These are phyloP conservation scores for Solanum chaucha DNA, from an alignment of 257 asterid genomes.

Conservation along the genomic window DNA sequence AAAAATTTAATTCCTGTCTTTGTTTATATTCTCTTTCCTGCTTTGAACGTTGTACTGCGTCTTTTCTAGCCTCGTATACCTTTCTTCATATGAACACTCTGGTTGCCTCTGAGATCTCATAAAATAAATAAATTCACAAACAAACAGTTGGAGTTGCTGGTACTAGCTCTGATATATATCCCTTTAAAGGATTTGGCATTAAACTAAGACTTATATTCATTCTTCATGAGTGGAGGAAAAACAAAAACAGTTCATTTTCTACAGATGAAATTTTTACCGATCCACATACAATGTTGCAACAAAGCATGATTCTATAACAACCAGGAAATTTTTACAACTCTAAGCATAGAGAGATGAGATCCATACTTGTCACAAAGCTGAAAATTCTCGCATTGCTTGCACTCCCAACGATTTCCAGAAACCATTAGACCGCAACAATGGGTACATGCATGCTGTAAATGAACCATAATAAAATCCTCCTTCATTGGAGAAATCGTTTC, in stretches of 20 bases:
- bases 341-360: constrained; percentile 1
- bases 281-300: neutral
- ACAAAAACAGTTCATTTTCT: neutral
- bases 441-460: constrained; percentile 78
- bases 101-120: neutral
- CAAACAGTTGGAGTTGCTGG: neutral
- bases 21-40: neutral
- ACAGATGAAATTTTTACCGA: neutral
- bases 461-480: constrained; percentile 99
- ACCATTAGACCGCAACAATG: constrained; percentile 92
- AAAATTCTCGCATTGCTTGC: constrained; percentile 79
- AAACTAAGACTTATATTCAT: neutral
- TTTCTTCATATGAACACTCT: neutral
- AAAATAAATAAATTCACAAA: neutral
- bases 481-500: constrained; percentile 91
- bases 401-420: constrained; percentile 83
- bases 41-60: neutral
- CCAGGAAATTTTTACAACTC: neutral
- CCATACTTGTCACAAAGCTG: constrained; percentile 83
- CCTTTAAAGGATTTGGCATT: neutral
- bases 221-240: neutral
- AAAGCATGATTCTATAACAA: neutral
- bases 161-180: neutral
- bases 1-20: neutral
- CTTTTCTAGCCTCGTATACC: neutral